Evolutionary conservation across 2,329 filamentous ascomycete genomes (phyloP).

Genomic region (Camptophora hylomeconis): DNA sequence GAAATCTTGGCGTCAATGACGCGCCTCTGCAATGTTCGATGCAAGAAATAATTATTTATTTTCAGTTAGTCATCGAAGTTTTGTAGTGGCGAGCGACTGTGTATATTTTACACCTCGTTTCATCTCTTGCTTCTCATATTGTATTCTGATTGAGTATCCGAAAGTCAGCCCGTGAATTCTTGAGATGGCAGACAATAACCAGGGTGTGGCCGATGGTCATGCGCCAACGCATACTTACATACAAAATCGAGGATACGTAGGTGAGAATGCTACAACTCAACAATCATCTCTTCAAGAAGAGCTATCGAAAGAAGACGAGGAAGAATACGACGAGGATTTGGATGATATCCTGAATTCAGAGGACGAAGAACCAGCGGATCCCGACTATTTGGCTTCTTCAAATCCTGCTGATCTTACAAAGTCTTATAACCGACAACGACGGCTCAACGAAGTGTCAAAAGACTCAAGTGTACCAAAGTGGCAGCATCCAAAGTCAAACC

Average conservation of each 20-base stretch:
- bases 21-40: too few species aligned
- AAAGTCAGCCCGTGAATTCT: too few species aligned
- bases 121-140: too few species aligned
- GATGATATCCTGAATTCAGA: slow-evolving; percentile 43
- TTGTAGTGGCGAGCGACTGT: too few species aligned
- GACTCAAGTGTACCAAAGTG: slow-evolving; percentile 38
- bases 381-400: slow-evolving; percentile 42
- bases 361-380: slow-evolving; percentile 38
- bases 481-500: slow-evolving; percentile 57
- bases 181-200: too few species aligned
- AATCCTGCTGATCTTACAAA: slow-evolving; percentile 63
- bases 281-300: slow-evolving; percentile 10
- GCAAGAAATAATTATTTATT: too few species aligned
- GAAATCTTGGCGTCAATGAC: too few species aligned
- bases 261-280: slow-evolving; percentile 18
- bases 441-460: slow-evolving; percentile 42
- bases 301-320: slow-evolving; percentile 33
- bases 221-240: slow-evolving; percentile 35
- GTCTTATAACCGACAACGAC: slow-evolving; percentile 73
- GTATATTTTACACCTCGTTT: too few species aligned
- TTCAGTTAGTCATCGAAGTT: too few species aligned
- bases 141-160: slow-evolving; percentile 8
- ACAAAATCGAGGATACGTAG: slow-evolving; percentile 35
- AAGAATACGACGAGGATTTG: slow-evolving; percentile 45
- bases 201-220: slow-evolving; percentile 32